Conservation (phyloP, 1,139 yeast genomes). For the Debaryomycetaceae sp. region DNA sequence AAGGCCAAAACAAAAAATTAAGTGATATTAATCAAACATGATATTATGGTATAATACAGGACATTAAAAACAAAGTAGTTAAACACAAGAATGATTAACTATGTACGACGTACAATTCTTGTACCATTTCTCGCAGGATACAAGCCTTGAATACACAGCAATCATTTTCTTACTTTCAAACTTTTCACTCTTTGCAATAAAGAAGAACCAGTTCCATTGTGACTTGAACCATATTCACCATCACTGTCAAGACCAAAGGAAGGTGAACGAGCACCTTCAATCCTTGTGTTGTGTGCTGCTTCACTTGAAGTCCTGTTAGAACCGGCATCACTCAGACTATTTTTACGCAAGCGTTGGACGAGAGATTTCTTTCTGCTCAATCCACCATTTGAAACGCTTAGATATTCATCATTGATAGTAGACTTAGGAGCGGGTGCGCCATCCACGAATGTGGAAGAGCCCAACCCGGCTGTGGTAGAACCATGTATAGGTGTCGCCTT, state of each 20-base stretch:
- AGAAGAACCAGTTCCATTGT: slow-evolving; percentile 38
- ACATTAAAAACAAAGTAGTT: background rate
- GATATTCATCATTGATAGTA: slow-evolving; percentile 23
- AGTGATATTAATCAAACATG: background rate
- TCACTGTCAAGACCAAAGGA: slow-evolving; percentile 8
- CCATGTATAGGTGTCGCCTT: slow-evolving; percentile 82
- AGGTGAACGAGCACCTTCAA: slow-evolving; percentile 17
- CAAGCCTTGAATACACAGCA: background rate
- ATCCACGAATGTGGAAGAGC: slow-evolving; percentile 87
- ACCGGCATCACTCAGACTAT: slow-evolving; percentile 33
- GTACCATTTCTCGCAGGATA: background rate
- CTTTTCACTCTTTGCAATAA: slow-evolving; percentile 83
- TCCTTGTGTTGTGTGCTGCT: slow-evolving; percentile 12
- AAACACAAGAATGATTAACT: background rate
- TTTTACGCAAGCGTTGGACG: slow-evolving; percentile 60
- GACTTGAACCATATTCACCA: slow-evolving; percentile 22
- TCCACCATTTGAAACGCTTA: slow-evolving; percentile 31
- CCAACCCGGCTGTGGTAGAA: slow-evolving; percentile 78
- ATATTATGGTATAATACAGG: background rate
- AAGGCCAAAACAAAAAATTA: too few species aligned
- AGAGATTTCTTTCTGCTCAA: slow-evolving; percentile 72
- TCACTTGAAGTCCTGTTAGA: slow-evolving; percentile 38
- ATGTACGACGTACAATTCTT: background rate
- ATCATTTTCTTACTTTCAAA: slow-evolving; percentile 63
- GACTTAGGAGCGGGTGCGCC: slow-evolving; percentile 86